These are phyloP conservation scores for Lactuca saligna DNA, from an alignment of 129 eudicot species.

Conservation along the genomic window DNA sequence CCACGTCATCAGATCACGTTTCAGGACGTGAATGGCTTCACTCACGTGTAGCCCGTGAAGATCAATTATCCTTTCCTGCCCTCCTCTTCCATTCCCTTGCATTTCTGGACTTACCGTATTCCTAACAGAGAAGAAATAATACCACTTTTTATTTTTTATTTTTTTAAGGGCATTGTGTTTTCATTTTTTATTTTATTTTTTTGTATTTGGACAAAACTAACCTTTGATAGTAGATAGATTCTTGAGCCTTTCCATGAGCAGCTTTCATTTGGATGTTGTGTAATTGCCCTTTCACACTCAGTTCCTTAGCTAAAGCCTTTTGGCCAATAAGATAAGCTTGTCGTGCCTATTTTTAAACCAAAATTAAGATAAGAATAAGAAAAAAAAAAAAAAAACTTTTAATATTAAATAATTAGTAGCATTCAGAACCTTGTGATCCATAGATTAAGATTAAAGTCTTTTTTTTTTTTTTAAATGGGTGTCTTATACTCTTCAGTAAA, in stretches of 20 bases:
- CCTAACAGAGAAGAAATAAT: constrained; percentile 33
- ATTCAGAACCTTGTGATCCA: not conserved
- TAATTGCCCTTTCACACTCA: constrained; percentile 76
- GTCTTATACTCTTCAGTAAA: no score
- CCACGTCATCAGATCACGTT: constrained; percentile 55
- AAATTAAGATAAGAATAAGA: not conserved
- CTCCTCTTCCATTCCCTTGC: constrained; percentile 49
- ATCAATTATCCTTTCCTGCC: constrained; percentile 73
- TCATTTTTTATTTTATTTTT: no score
- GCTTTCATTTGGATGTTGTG: constrained; percentile 91
- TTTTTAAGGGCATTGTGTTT: no score
- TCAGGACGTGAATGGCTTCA: constrained; percentile 76
- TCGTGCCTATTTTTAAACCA: constrained; percentile 49
- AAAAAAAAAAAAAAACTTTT: not conserved
- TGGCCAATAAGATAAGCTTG: constrained; percentile 79
- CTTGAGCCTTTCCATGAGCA: constrained; percentile 85
- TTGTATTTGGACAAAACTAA: constrained; percentile 7
- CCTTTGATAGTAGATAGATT: constrained; percentile 82
- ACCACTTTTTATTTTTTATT: no score
- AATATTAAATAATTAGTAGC: not conserved
- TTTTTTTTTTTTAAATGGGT: no score
- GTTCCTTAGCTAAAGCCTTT: constrained; percentile 81
- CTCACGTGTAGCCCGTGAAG: constrained; percentile 77
- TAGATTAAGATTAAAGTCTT: constrained; percentile 3
- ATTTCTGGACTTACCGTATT: constrained; percentile 46